These are phyloP conservation scores for Blastobotrys raffinosifermentans DNA, from an alignment of 1,139 yeast species.

Conservation along the genomic window DNA sequence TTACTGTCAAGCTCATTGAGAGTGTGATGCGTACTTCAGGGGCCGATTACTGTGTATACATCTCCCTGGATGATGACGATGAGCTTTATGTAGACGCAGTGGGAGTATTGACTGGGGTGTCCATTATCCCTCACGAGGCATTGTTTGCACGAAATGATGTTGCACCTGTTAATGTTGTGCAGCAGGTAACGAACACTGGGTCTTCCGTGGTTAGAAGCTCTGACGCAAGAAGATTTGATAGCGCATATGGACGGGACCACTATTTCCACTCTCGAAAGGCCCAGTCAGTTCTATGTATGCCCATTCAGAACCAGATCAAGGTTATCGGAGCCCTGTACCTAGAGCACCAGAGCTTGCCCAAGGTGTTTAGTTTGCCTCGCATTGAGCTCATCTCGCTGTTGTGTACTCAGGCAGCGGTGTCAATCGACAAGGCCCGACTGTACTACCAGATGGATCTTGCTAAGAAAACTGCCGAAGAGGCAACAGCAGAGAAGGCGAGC, in stretches of 20 bases:
- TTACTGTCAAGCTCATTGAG: conserved; percentile 39
- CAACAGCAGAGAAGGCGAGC: conserved; percentile 51
- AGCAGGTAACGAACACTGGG: conserved; percentile 40
- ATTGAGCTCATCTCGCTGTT: conserved; percentile 42
- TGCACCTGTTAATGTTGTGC: conserved; percentile 42
- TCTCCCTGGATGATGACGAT: conserved; percentile 33
- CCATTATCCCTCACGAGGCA: conserved; percentile 37
- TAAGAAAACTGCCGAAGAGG: conserved; percentile 52
- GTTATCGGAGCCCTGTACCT: conserved; percentile 46
- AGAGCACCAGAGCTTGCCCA: conserved; percentile 34
- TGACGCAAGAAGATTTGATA: conserved; percentile 37
- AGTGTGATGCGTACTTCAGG: conserved; percentile 40
- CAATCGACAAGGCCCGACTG: conserved; percentile 45
- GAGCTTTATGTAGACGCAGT: conserved; percentile 42
- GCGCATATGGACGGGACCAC: conserved; percentile 37
- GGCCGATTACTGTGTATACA: conserved; percentile 45
- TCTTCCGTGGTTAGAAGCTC: conserved; percentile 37
- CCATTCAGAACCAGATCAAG: conserved; percentile 42
- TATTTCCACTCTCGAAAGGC: conserved; percentile 39
- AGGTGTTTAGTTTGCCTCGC: conserved; percentile 34
- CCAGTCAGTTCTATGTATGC: conserved; percentile 42
- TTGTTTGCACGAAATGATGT: conserved; percentile 40
- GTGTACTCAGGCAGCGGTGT: conserved; percentile 51
- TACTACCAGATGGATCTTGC: conserved; percentile 49
- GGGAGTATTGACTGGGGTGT: conserved; percentile 39